A percentile compares a stretch with the other conserved stretches of the same genome.
These are phyloP conservation scores for Arabidopsis arenosa DNA, from an alignment of 345 rosid genomes.

Conservation along the genomic window DNA sequence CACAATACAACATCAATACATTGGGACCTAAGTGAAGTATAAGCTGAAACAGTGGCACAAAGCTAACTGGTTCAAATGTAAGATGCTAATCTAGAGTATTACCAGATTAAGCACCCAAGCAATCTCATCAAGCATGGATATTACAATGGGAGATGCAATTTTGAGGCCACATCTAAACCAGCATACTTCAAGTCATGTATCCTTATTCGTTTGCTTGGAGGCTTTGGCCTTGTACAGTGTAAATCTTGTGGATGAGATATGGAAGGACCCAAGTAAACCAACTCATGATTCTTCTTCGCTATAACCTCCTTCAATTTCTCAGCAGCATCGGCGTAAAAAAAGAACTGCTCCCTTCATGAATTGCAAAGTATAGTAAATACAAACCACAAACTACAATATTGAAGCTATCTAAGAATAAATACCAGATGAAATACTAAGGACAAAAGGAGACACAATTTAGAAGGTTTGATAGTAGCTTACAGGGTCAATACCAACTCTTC, in stretches of 20 bases:
- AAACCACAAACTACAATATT: slow-evolving; percentile 9
- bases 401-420: no score
- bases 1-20: slow-evolving; percentile 31
- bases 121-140: slow-evolving; percentile 96
- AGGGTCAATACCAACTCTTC: slow-evolving; percentile 93
- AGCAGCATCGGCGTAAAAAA: slow-evolving; percentile 90
- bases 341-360: slow-evolving; percentile 96
- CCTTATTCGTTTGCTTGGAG: slow-evolving; percentile 76
- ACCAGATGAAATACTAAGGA: no score
- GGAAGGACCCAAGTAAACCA: slow-evolving; percentile 84
- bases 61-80: background rate
- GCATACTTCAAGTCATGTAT: slow-evolving; percentile 88
- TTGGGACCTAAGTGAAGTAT: slow-evolving; percentile 16
- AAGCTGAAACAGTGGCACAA: slow-evolving; percentile 3
- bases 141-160: slow-evolving; percentile 81
- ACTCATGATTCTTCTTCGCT: slow-evolving; percentile 75
- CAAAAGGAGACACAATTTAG: slow-evolving; percentile 11
- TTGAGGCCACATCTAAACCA: slow-evolving; percentile 78
- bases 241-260: no score
- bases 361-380: slow-evolving; percentile 38
- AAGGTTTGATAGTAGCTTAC: slow-evolving; percentile 62
- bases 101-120: slow-evolving; percentile 98
- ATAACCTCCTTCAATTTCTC: slow-evolving; percentile 87
- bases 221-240: slow-evolving; percentile 84
- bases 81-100: slow-evolving; percentile 34